Evolutionary conservation across 1,139 yeast genomes (phyloP), one percentile per base, ranked within the genome.

Genomic region (Meyerozyma sp.): DNA sequence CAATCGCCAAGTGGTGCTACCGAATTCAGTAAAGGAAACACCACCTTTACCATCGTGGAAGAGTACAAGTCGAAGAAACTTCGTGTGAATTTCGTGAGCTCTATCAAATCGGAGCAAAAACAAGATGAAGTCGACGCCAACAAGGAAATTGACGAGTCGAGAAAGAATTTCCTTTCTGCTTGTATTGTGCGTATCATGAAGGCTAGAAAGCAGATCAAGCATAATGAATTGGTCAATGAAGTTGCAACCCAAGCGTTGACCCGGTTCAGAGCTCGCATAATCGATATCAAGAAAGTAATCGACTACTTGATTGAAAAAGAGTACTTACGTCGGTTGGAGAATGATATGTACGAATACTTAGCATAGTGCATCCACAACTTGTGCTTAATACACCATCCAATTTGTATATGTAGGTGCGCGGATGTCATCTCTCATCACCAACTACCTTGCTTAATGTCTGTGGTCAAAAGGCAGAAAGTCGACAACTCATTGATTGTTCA

Each of bases 151-250:
- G 90, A 84, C 54, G 93, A 89, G 57, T 88, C 90, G 48, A 81
- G 98, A 56, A 88, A 84, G 68, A 81, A 86, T 59, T 84, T 84
- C 66, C 74, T 93, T 56, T 88, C 90, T 59, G 96, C 98, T 1
- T 87, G 95, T 57, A 89, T 93, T 65, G 98, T 93, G 39, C 79
- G 98, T 57, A 88, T 93, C 57, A 93, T 93, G 98, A 93, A 93
- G 69, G 91, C 96, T 1, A 79, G 97, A 58, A 86, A 90, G 63
- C 75, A 74, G 42, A 73, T 89, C 54, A 80, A 81, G 49, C 97
- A 90, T 60, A 85, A 84, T 42, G 83, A 83, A 43, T 75, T 93
- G 57, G 82, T 91, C 42, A 89, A 86, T 54, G 98, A 93, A 63
- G 94, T 93, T 34, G 82, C 89, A 54, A 86, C 89, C 44, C 96